Conservation (phyloP, 495 filamentous ascomycete species). For the Pseudomonodictys pantanalensis region DNA sequence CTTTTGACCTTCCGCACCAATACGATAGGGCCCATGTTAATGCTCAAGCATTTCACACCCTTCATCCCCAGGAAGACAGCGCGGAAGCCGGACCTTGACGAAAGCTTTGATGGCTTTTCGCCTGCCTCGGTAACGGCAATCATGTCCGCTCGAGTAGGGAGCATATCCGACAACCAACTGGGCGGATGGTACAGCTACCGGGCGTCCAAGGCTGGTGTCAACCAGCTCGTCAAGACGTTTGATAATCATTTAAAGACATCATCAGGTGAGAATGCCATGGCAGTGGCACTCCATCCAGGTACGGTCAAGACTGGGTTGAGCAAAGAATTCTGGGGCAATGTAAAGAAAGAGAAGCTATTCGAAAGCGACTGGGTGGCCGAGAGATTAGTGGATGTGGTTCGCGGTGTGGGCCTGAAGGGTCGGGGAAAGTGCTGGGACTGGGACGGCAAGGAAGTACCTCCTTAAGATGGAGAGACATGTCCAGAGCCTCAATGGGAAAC, state of each 20-base stretch:
- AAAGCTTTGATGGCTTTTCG: slow-evolving; percentile 5
- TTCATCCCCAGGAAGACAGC: slow-evolving; percentile 57
- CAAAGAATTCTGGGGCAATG: slow-evolving; percentile 64
- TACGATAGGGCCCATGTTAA: slow-evolving; percentile 66
- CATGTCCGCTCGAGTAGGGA: slow-evolving; percentile 76
- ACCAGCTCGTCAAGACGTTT: slow-evolving; percentile 65
- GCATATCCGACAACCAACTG: slow-evolving; percentile 55
- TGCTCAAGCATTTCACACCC: slow-evolving; percentile 68
- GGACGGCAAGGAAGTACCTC: slow-evolving; percentile 56
- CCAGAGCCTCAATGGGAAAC: no score
- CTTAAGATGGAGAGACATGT: no score
- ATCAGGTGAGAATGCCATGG: slow-evolving; percentile 58
- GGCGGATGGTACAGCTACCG: slow-evolving; percentile 48
- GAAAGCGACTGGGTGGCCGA: slow-evolving; percentile 59
- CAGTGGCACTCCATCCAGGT: slow-evolving; percentile 74
- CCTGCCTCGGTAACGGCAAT: slow-evolving; percentile 56
- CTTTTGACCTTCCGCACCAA: slow-evolving; percentile 66
- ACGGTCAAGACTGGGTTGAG: slow-evolving; percentile 76
- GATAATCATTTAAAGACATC: slow-evolving; percentile 61
- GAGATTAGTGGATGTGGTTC: slow-evolving; percentile 56
- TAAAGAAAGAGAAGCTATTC: slow-evolving; percentile 59
- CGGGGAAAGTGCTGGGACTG: slow-evolving; percentile 34
- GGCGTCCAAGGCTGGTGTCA: slow-evolving; percentile 54
- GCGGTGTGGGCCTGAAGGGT: slow-evolving; percentile 25
- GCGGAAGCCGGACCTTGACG: neutral